Evolutionary conservation across 805 yeast genomes (phyloP).

Genomic region (Metschnikowia arizonensis): DNA sequence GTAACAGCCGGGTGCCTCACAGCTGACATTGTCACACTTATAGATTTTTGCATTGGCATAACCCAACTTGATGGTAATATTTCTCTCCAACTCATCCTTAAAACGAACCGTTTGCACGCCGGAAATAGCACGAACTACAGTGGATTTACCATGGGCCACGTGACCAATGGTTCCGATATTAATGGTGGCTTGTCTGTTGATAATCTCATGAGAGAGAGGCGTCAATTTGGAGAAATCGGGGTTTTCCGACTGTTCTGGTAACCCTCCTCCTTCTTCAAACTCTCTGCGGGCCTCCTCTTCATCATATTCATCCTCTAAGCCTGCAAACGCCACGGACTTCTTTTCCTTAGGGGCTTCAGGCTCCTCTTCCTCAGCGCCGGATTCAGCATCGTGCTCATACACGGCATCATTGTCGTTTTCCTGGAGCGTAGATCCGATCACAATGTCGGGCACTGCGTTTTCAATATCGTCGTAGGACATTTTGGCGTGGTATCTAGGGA

Average conservation of each 20-base stretch:
- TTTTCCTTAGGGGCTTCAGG: constrained; percentile 40
- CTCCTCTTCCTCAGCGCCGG: constrained; percentile 44
- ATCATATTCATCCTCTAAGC: constrained; percentile 59
- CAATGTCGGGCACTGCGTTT: constrained; percentile 79
- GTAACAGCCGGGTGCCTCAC: constrained; percentile 94
- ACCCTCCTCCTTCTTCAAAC: constrained; percentile 97
- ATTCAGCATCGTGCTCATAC: constrained; percentile 50
- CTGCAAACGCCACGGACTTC: constrained; percentile 83
- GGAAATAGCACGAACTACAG: constrained; percentile 92
- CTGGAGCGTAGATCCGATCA: constrained; percentile 55
- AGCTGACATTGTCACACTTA: constrained; percentile 77
- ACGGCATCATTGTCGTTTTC: constrained; percentile 38
- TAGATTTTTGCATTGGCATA: constrained; percentile 98
- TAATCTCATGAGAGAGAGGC: constrained; percentile 91
- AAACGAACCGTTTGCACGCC: constrained; percentile 99
- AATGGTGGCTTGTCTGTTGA: constrained; percentile 97
- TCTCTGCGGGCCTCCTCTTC: constrained; percentile 78
- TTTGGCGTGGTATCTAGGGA: constrained; percentile 12
- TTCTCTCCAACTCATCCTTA: constrained; percentile 98
- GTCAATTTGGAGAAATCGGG: constrained; percentile 80
- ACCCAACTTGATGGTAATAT: constrained; percentile 96
- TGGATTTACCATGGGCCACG: constrained; percentile 93
- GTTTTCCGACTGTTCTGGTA: constrained; percentile 91
- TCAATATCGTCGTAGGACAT: constrained; percentile 79
- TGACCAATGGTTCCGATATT: constrained; percentile 97